Evolutionary conservation across 2,329 filamentous ascomycete genomes (phyloP).

Genomic region (Penicillium sp.): DNA sequence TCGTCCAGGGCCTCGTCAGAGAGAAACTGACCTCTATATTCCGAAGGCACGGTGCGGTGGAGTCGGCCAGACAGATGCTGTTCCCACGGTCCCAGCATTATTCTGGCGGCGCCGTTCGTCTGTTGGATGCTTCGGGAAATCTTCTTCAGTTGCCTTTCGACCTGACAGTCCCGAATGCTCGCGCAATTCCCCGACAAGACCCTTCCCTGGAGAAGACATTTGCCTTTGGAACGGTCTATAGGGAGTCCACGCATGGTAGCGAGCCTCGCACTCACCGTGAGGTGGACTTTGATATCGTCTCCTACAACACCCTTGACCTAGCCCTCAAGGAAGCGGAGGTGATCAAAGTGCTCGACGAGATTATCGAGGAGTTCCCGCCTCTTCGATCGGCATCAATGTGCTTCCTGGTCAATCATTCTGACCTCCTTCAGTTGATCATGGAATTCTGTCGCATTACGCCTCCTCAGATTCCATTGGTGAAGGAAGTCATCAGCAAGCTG

Average conservation of each 20-base stretch:
- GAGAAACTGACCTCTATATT: conserved; percentile 76
- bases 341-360: conserved; percentile 91
- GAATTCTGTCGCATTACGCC: conserved; percentile 79
- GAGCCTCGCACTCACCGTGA: conserved; percentile 82
- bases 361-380: conserved; percentile 75
- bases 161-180: conserved; percentile 82
- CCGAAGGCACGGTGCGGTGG: conserved; percentile 82
- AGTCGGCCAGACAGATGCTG: conserved; percentile 69
- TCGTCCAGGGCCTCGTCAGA: conserved; percentile 72
- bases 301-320: conserved; percentile 73
- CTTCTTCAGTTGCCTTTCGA: conserved; percentile 93
- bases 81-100: conserved; percentile 84
- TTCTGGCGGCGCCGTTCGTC: conserved; percentile 67
- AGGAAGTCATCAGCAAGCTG: conserved; percentile 81
- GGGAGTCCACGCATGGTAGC: conserved; percentile 73
- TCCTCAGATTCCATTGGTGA: conserved; percentile 67
- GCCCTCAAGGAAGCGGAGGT: conserved; percentile 90
- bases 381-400: conserved; percentile 72
- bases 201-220: conserved; percentile 72
- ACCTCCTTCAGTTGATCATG: conserved; percentile 82
- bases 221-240: conserved; percentile 83
- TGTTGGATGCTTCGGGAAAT: conserved; percentile 82
- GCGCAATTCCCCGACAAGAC: conserved; percentile 69
- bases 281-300: conserved; percentile 96
- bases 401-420: conserved; percentile 86